These are phyloP conservation scores for Metschnikowia matae DNA, from an alignment of 805 yeast species.

Conservation along the genomic window DNA sequence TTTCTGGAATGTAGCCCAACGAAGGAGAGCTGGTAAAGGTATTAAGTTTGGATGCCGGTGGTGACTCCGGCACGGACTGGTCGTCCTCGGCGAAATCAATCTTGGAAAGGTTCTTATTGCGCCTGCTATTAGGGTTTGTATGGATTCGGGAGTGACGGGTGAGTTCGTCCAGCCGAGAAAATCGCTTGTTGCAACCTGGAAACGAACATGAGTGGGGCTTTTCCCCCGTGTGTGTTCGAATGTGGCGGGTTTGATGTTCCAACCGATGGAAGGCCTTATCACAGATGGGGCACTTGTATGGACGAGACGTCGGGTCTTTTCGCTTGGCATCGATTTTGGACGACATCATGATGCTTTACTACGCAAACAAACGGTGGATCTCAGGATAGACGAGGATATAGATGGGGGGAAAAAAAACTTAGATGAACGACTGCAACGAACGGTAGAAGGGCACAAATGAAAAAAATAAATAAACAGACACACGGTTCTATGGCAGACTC, in stretches of 20 bases:
- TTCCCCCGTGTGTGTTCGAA: constrained; percentile 78
- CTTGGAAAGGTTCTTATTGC: constrained; percentile 45
- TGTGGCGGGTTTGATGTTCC: constrained; percentile 77
- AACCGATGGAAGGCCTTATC: constrained; percentile 70
- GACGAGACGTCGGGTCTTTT: constrained; percentile 33
- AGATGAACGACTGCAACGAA: too few species aligned
- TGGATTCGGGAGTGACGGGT: constrained; percentile 73
- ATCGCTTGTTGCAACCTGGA: constrained; percentile 65
- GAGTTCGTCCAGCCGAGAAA: constrained; percentile 68
- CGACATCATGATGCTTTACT: constrained; percentile 9
- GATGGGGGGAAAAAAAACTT: too few species aligned
- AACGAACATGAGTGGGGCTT: constrained; percentile 74
- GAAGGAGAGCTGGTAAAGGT: constrained; percentile 2
- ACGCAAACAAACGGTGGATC: background rate
- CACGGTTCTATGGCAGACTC: background rate
- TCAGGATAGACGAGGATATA: too few species aligned
- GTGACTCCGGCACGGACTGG: background rate
- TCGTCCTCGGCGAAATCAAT: constrained; percentile 1
- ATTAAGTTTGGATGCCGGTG: background rate
- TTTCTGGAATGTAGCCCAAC: constrained; percentile 2
- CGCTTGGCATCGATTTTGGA: constrained; percentile 16
- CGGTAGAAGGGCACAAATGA: too few species aligned
- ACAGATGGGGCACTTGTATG: constrained; percentile 72
- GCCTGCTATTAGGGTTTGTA: constrained; percentile 62
- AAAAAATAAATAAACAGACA: too few species aligned